Evolutionary conservation across 225 moss, liverwort and hornwort species (phyloP).

Genomic region (Takakia lepidozioides): DNA sequence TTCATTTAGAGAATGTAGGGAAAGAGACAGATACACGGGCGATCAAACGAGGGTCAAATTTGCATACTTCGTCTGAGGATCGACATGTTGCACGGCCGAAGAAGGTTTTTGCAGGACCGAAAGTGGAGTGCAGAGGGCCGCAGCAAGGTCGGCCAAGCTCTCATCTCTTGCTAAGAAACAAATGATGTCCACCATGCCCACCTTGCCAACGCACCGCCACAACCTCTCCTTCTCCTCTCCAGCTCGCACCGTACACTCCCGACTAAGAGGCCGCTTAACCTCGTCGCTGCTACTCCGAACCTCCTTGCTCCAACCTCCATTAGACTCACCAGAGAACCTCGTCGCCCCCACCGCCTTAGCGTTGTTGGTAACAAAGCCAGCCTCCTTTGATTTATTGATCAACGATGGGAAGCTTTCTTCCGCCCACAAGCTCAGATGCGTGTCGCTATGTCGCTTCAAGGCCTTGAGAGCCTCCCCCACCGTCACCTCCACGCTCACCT

Average conservation of each 20-base stretch:
- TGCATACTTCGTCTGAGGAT: slow-evolving; percentile 48
- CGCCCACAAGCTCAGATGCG: slow-evolving; percentile 56
- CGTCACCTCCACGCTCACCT: slow-evolving; percentile 29
- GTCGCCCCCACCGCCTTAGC: no score
- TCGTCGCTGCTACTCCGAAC: no score
- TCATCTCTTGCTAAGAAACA: slow-evolving; percentile 44
- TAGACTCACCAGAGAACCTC: no score
- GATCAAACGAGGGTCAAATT: no score
- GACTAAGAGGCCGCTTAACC: no score
- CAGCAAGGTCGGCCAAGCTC: slow-evolving; percentile 22
- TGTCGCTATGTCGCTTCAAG: slow-evolving; percentile 36
- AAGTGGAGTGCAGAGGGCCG: slow-evolving; percentile 35
- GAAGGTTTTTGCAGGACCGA: slow-evolving; percentile 21
- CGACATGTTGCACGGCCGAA: slow-evolving; percentile 51
- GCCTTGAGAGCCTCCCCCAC: slow-evolving; percentile 57
- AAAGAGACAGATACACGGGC: no score
- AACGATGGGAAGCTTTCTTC: slow-evolving; percentile 27
- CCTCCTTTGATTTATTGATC: no score
- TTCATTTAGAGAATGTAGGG: no score
- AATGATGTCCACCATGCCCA: slow-evolving; percentile 48
- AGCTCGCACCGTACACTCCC: neutral
- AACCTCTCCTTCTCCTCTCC: slow-evolving; percentile 16
- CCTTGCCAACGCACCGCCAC: slow-evolving; percentile 48
- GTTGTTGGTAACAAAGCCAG: no score
- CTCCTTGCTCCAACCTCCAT: no score